A percentile compares a stretch with the other conserved stretches of the same genome.
phyloP scores from a whole-genome alignment of 2,329 filamentous ascomycete genomes.

The Ceratocystis papillata region DNA sequence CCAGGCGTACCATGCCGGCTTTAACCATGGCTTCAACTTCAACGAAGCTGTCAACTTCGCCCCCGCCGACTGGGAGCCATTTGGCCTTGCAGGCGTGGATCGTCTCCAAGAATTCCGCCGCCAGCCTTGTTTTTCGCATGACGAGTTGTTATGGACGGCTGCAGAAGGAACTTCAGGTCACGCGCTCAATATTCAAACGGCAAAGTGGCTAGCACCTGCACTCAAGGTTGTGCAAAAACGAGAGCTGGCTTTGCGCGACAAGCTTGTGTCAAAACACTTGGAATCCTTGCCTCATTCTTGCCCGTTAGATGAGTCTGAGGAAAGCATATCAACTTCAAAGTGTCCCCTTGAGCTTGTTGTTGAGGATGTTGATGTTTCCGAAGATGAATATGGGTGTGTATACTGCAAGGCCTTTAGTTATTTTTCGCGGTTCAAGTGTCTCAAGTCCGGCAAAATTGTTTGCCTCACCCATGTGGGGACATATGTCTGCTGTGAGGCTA shows the following conservation, averaged over 20 bases:
- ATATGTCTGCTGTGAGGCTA: slow-evolving; percentile 66
- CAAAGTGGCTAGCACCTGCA: slow-evolving; percentile 89
- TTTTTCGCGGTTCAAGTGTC: slow-evolving; percentile 79
- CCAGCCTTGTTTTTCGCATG: slow-evolving; percentile 94
- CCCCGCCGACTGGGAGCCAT: slow-evolving; percentile 88
- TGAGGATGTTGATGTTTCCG: slow-evolving; percentile 64
- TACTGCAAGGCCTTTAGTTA: slow-evolving; percentile 91
- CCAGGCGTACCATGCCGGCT: slow-evolving; percentile 92
- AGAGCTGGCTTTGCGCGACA: slow-evolving; percentile 57
- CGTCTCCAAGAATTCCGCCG: slow-evolving; percentile 76
- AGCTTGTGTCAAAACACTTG: slow-evolving; percentile 57
- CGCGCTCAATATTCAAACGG: slow-evolving; percentile 65
- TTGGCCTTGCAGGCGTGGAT: slow-evolving; percentile 74
- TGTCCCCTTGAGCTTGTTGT: slow-evolving; percentile 54
- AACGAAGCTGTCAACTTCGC: slow-evolving; percentile 99
- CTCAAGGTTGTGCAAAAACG: slow-evolving; percentile 65
- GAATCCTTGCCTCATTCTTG: slow-evolving; percentile 46
- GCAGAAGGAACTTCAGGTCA: slow-evolving; percentile 62
- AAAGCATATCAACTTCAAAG: slow-evolving; percentile 28
- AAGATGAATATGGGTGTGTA: slow-evolving; percentile 85
- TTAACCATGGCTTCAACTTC: slow-evolving; percentile 98
- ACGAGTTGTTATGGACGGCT: slow-evolving; percentile 85
- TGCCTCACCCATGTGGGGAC: slow-evolving; percentile 74
- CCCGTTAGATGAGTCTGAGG: slow-evolving; percentile 33
- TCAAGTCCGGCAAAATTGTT: slow-evolving; percentile 66